Base-by-base conservation (phyloP, 306 rosid genomes). In the Bauhinia variegata region DNA sequence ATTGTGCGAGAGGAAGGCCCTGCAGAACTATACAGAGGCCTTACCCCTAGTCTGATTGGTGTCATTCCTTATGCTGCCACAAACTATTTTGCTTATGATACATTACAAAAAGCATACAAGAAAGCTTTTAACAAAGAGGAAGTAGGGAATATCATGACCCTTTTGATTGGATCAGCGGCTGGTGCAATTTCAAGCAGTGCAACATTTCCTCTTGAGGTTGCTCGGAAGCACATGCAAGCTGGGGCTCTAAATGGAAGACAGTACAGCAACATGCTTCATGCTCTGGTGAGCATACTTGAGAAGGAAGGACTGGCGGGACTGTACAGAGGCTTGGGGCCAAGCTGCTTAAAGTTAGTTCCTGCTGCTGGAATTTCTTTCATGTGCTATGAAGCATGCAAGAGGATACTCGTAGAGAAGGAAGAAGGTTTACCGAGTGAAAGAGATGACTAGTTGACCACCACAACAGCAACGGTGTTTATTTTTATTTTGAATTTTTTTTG, bases 151-250 rank as follows among this genome's bases (percentile, higher is more conserved):
- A 54, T 86, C 13, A 73, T 73, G 59, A 91, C 97, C 6, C 85
- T 88, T 15, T 43, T 91, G 9, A 84, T 88, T 1, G 97, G 92
- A 42, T 91, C 95, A 32, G 85, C 93, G 17, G 86, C 95, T 38
- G 89, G 89, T 60, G 88, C 86, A 18, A 14, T 89, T 65, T 89
- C 96, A 31, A 81, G 97, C 18, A 63, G 54, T n/a, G 88, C 90
- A 30, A 91, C 97, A 30, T 91, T 84, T 78, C 96, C 97, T 7
- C 82, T 88, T 4, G 97, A 91, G 79, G 85, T 88, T 34, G 96
- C 93, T 46, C 83, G 97, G 33, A 86, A 86, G 86, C 91, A 86
- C 32, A 88, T 91, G 91, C 97, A 91, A 72, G 91, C 83, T 4
- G 95, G 95, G n/a, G 86, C 91, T 41, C 41, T 87, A 5, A 81